phyloP scores from a whole-genome alignment of 2,329 filamentous ascomycete species.

The Botrytis byssoidea region DNA sequence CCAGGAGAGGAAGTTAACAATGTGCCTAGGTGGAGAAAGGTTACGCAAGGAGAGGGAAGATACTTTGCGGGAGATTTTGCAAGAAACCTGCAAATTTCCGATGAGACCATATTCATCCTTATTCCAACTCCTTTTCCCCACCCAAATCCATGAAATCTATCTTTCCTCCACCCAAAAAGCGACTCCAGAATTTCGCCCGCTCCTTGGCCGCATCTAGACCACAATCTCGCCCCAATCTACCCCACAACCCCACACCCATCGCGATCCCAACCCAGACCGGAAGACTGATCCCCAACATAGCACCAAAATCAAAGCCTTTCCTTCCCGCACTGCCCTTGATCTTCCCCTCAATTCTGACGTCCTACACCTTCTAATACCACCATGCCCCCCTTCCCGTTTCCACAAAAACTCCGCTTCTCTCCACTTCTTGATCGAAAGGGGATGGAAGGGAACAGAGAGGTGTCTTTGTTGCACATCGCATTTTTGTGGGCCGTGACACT shows the following conservation, averaged over 20 bases:
- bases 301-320: background rate
- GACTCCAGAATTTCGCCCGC: background rate
- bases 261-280: background rate
- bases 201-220: background rate
- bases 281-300: background rate
- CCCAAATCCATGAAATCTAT: background rate
- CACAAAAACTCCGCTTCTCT: conserved; percentile 13
- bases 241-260: conserved; percentile 12
- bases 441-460: background rate
- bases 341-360: background rate
- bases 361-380: background rate
- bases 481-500: conserved; percentile 16
- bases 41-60: background rate
- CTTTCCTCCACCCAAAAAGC: background rate
- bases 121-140: background rate
- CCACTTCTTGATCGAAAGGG: conserved; percentile 3
- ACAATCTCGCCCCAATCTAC: background rate
- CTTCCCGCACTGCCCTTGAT: background rate
- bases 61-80: background rate
- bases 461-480: conserved; percentile 9
- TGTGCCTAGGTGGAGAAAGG: background rate
- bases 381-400: background rate
- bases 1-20: conserved; percentile 3
- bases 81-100: background rate
- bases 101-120: background rate